Percentiles rank a stretch among this genome's conserved stretches.
Conservation (phyloP, 768 basidiomycete genomes). For the Pholiota molesta region DNA sequence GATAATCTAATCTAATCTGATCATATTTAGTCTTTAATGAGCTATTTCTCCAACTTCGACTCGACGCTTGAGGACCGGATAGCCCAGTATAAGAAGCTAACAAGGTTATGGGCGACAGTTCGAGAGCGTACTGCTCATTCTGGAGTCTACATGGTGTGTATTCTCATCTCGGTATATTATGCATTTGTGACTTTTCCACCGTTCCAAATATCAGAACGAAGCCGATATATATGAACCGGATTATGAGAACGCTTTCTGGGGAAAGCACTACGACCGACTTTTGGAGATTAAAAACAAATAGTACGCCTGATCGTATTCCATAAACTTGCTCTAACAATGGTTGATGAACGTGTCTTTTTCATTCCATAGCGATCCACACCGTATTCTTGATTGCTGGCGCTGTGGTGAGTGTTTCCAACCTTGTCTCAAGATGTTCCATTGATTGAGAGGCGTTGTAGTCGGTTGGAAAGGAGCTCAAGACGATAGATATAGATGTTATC, state of each 20-base stretch:
- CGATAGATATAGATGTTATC: slow-evolving; percentile 19
- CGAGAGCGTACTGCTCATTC: slow-evolving; percentile 17
- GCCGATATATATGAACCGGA: slow-evolving; percentile 23
- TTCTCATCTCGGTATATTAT: background rate
- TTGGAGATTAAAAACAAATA: slow-evolving; percentile 23
- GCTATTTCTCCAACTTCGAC: slow-evolving; percentile 23
- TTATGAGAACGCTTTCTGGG: slow-evolving; percentile 20
- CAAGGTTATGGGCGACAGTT: slow-evolving; percentile 16
- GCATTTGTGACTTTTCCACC: background rate
- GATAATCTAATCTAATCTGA: background rate
- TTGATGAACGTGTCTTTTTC: background rate
- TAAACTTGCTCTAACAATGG: background rate
- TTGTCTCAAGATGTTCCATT: background rate
- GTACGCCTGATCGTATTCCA: slow-evolving; percentile 5
- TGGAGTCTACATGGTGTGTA: slow-evolving; percentile 20
- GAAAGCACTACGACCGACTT: slow-evolving; percentile 14
- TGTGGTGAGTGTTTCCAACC: slow-evolving; percentile 12
- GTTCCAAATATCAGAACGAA: slow-evolving; percentile 14
- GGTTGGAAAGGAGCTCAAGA: slow-evolving; percentile 22
- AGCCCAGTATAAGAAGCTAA: slow-evolving; percentile 16
- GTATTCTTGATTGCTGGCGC: slow-evolving; percentile 23
- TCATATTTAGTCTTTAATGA: slow-evolving; percentile 14
- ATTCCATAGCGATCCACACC: slow-evolving; percentile 17
- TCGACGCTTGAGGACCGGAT: slow-evolving; percentile 17
- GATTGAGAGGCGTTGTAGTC: slow-evolving; percentile 5